These are phyloP conservation scores for Vanderwaltozyma tropicalis DNA, from an alignment of 805 yeast species.

Conservation along the genomic window DNA sequence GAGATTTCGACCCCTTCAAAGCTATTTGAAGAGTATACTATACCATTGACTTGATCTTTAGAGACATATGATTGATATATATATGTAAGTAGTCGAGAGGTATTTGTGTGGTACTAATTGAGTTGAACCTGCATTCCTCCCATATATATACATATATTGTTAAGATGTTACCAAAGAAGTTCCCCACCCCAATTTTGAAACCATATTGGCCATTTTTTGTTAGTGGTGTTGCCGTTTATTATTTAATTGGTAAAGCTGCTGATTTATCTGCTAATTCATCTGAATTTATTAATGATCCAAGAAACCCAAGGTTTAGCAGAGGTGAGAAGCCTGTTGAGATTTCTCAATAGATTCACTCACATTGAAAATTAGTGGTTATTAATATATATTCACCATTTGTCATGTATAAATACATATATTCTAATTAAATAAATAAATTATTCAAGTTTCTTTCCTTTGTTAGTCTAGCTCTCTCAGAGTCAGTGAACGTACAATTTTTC, in stretches of 20 bases:
- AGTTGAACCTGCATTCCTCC: background rate
- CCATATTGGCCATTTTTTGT: constrained; percentile 83
- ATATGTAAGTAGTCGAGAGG: background rate
- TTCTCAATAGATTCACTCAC: too few species aligned
- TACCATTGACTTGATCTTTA: too few species aligned
- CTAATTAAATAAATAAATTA: background rate
- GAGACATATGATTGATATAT: background rate
- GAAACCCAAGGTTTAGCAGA: constrained; percentile 79
- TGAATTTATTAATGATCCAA: constrained; percentile 88
- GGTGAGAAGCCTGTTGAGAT: constrained; percentile 40
- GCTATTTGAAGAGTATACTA: too few species aligned
- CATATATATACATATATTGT: background rate
- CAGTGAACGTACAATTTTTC: background rate
- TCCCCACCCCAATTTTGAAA: constrained; percentile 40
- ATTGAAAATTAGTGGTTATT: background rate
- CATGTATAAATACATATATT: background rate
- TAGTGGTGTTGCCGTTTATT: constrained; percentile 71
- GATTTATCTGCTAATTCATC: constrained; percentile 57
- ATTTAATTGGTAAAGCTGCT: constrained; percentile 59
- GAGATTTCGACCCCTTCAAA: too few species aligned
- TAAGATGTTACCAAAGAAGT: constrained; percentile 26
- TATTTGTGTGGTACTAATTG: background rate
- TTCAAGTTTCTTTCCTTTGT: background rate
- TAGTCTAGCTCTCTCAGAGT: background rate
- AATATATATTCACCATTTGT: background rate